phyloP scores from a whole-genome alignment of 148 eudicot species.

The Salicornia ramosissima region DNA sequence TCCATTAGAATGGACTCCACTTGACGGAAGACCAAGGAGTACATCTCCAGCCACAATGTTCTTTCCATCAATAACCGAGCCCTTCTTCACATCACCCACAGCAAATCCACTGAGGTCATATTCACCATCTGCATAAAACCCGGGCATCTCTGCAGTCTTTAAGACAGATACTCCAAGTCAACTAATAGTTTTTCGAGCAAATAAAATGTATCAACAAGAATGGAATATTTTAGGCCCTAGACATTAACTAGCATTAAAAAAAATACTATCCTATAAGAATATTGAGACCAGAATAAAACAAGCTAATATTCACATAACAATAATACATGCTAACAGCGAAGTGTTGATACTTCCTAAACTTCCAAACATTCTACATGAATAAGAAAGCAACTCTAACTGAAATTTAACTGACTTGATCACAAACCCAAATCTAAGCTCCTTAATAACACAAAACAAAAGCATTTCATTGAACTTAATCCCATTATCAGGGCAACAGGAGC shows the following conservation, averaged over 20 bases:
- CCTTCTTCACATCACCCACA: conserved; percentile 79
- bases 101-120: conserved; percentile 99
- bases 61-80: conserved; percentile 84
- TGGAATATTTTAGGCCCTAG: neutral
- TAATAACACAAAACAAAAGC: neutral
- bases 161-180: conserved; percentile 21
- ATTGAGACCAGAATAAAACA: neutral
- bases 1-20: conserved; percentile 96
- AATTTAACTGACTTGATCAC: neutral
- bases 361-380: neutral
- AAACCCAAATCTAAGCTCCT: neutral
- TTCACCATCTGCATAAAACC: conserved; percentile 82
- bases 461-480: neutral
- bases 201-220: neutral
- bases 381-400: neutral
- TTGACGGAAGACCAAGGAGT: conserved; percentile 85
- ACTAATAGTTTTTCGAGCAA: neutral
- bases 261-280: neutral
- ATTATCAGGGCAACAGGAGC: neutral
- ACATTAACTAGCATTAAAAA: neutral
- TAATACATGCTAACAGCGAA: neutral
- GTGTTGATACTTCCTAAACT: too few relatives aligned
- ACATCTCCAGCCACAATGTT: conserved; percentile 73
- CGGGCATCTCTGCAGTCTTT: conserved; percentile 99
- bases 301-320: neutral